Conservation (phyloP, 306 rosid genomes). For the Glycine latifolia region DNA sequence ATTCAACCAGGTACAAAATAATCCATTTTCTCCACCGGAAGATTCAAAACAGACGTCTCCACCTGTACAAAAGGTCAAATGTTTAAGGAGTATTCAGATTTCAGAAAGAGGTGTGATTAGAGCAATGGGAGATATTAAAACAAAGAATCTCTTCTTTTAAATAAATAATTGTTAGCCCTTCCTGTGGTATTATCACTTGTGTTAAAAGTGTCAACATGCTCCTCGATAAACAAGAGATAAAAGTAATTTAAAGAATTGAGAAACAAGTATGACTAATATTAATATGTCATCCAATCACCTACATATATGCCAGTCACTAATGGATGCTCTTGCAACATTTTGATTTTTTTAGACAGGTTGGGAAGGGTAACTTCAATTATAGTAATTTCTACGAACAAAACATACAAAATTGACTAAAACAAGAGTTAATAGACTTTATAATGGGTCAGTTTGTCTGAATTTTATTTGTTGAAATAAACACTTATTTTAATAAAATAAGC, state of each 20-base stretch:
- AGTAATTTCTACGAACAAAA: neutral
- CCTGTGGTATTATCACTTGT: neutral
- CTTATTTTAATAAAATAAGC: too few relatives aligned
- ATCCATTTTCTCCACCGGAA: constrained; percentile 96
- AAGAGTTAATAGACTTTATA: constrained; percentile 13
- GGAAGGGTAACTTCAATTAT: neutral
- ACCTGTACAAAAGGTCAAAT: constrained; percentile 55
- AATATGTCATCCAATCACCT: constrained; percentile 22
- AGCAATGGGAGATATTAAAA: neutral
- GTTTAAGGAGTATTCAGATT: neutral
- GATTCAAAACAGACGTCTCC: constrained; percentile 83
- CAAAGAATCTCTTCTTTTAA: neutral
- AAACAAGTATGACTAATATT: neutral
- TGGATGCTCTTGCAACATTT: constrained; percentile 3
- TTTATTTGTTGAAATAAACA: too few relatives aligned
- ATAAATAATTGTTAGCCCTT: neutral
- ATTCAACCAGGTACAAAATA: constrained; percentile 83
- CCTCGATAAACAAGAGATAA: neutral
- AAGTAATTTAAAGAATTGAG: neutral
- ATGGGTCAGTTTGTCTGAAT: too few relatives aligned
- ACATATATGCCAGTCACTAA: constrained; percentile 5
- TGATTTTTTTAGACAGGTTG: neutral
- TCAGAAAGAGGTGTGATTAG: neutral
- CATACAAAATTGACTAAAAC: neutral
- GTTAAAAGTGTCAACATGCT: too few relatives aligned